These are phyloP conservation scores for Picochlorum sp. DNA, from an alignment of 139 green algal species.

Conservation along the genomic window DNA sequence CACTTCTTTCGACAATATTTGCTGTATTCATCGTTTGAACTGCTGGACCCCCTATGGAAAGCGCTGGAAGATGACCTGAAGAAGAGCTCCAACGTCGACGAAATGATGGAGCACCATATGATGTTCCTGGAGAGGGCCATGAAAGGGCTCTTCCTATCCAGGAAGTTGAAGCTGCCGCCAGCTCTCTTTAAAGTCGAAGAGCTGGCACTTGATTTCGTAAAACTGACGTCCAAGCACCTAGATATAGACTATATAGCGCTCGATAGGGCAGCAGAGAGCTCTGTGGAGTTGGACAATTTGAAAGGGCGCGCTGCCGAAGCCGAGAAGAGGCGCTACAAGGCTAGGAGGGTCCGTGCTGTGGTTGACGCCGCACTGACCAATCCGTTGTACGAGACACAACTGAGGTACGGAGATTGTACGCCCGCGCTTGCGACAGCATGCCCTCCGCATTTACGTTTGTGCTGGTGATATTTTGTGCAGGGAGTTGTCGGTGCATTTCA, in stretches of 20 bases:
- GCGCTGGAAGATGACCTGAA: conserved; percentile 38
- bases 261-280: background rate
- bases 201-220: conserved; percentile 27
- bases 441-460: background rate
- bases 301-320: background rate
- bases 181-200: conserved; percentile 32
- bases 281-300: background rate
- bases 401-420: background rate
- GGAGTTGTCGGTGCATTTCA: conserved; percentile 13
- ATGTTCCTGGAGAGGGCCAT: conserved; percentile 51
- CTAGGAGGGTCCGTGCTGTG: background rate
- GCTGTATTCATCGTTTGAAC: conserved; percentile 75
- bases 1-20: conserved; percentile 70
- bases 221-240: conserved; percentile 9
- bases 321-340: background rate
- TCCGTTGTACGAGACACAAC: conserved; percentile 1
- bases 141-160: conserved; percentile 48
- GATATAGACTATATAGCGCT: conserved; percentile 6
- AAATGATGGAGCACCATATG: conserved; percentile 58
- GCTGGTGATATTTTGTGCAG: background rate
- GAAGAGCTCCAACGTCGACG: conserved; percentile 47
- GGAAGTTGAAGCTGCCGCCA: conserved; percentile 34
- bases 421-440: background rate
- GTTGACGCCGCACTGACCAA: conserved; percentile 11
- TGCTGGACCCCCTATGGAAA: conserved; percentile 69